Evolutionary conservation across 805 yeast genomes (phyloP), one percentile per base, ranked within the genome.

Genomic region (Lachancea fermentati): DNA sequence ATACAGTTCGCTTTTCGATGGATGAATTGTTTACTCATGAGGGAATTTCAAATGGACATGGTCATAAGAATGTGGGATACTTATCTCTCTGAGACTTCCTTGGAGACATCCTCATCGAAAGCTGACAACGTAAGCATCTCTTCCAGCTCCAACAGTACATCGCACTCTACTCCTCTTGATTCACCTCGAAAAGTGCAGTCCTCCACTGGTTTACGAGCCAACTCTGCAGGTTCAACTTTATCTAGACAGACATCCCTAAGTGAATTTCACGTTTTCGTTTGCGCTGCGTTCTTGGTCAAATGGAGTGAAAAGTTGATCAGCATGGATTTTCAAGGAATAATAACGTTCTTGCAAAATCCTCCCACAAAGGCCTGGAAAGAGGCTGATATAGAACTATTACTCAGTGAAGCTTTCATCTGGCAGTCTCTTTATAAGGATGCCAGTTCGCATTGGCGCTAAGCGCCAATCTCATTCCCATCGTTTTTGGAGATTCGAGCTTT

Each of bases 41-140:
- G 98, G 49, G 98, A 93, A 54, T 71, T 93, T 33, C 78, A 81
- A 31, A 78, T 93, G 54, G 68, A 69, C 22, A 75, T 86, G 45
- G 84, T 89, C 4, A 79, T 89, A 16, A 72, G 98, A 42, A 91
- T 93, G 95, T 93, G 98, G 97, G 98, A 93, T 58, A 89, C 98
- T 0, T 93, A 93, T 60, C 61, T 85, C 3, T 75, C 85, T 36
- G 88, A 85, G 55, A 74, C 76, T 15, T 62, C 66, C 1, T 80
- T 83, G 3, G 65, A 60, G 25, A 52, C 53, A 14, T 46, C 52
- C 6, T 45, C 55, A 3, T 32, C 57, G 6, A 37, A 48, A 5
- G 46, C 44, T 4, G 44, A 44, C n/a, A 19, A 19, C 18, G 17
- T 33, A 7, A 18, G 37, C 12, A 14, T 32, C 15, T 12, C 44